Evolutionary conservation across 1,284 basidiomycete species (phyloP).

Genomic region (Jaminaea rosea): DNA sequence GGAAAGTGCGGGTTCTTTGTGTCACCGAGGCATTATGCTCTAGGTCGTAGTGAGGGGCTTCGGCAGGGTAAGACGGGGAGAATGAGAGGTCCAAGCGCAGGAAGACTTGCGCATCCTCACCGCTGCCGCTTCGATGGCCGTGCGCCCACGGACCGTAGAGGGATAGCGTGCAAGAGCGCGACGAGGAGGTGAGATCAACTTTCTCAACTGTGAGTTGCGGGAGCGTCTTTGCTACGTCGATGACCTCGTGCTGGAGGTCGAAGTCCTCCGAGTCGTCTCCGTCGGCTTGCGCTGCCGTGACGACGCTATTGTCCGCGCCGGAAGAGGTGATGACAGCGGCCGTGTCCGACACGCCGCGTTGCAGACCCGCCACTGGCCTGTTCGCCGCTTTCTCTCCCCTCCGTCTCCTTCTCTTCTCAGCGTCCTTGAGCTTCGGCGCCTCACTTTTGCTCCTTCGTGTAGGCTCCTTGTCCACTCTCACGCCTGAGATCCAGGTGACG

Average conservation of each 20-base stretch:
- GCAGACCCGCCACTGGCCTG: too few relatives aligned
- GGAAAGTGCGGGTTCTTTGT: conserved; percentile 32
- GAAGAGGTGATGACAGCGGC: too few relatives aligned
- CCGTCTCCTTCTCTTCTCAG: conserved; percentile 1
- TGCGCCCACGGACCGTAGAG: conserved; percentile 43
- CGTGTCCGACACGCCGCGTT: background rate
- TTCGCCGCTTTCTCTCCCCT: too few relatives aligned
- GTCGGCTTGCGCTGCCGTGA: too few relatives aligned
- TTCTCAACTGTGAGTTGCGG: conserved; percentile 30
- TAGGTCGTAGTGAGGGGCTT: conserved; percentile 33
- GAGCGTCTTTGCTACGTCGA: conserved; percentile 27
- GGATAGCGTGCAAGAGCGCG: conserved; percentile 24
- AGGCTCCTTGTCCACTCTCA: conserved; percentile 22
- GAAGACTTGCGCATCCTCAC: too few relatives aligned
- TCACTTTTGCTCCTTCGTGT: too few relatives aligned
- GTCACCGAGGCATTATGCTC: conserved; percentile 37
- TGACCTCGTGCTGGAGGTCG: conserved; percentile 16
- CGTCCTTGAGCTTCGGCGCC: background rate
- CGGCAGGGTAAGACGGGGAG: conserved; percentile 28
- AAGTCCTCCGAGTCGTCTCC: conserved; percentile 13
- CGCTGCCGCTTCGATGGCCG: conserved; percentile 1
- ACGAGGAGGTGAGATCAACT: conserved; percentile 6
- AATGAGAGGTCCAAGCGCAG: conserved; percentile 36
- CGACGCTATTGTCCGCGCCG: too few relatives aligned
- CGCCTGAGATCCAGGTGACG: conserved; percentile 31